phyloP scores from a whole-genome alignment of 495 filamentous ascomycete genomes.

The Pseudoneurospora amorphoporcata region DNA sequence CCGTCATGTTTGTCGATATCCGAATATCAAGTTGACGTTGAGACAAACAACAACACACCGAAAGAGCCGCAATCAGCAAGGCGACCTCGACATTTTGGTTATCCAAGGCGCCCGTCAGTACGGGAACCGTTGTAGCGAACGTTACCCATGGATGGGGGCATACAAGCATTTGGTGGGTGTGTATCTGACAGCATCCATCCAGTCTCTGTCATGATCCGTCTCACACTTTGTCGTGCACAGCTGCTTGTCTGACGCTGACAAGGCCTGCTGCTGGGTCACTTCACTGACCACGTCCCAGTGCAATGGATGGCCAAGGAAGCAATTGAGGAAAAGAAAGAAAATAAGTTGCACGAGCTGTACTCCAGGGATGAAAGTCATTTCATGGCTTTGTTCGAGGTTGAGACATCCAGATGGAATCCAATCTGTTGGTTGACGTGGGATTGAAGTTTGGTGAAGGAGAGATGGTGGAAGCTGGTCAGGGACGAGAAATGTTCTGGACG shows the following conservation, averaged over 20 bases:
- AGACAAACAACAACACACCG: background rate
- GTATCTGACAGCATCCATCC: background rate
- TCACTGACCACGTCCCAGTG: background rate
- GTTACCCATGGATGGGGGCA: background rate
- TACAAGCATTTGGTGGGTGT: background rate
- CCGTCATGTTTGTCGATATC: background rate
- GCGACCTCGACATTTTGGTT: background rate
- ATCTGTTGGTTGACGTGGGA: background rate
- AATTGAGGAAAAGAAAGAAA: background rate
- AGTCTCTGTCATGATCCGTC: background rate
- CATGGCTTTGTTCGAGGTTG: background rate
- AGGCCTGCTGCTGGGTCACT: too few species aligned
- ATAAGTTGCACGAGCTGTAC: background rate
- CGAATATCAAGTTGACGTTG: background rate
- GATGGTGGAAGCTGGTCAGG: background rate
- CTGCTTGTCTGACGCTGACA: background rate
- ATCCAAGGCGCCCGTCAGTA: background rate
- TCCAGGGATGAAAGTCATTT: background rate
- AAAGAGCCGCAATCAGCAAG: background rate
- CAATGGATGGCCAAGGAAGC: background rate
- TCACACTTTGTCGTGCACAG: background rate
- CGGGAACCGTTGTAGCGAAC: background rate
- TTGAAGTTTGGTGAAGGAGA: background rate
- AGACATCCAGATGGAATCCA: background rate
- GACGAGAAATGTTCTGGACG: background rate